These are phyloP conservation scores for Fusarium sp. DNA, from an alignment of 2,329 filamentous ascomycete genomes.

Conservation along the genomic window DNA sequence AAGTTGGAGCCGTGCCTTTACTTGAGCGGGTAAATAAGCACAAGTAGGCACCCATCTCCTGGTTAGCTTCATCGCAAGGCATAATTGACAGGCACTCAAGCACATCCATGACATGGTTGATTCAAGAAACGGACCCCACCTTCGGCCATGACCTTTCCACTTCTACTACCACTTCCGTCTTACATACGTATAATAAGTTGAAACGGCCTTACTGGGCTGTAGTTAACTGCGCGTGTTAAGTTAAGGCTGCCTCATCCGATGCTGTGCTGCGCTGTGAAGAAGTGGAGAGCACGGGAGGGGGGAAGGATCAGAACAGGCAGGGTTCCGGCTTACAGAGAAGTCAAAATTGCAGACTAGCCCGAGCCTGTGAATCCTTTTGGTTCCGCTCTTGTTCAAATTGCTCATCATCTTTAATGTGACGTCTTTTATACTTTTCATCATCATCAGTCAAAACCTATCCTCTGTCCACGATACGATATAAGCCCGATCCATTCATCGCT, in stretches of 20 bases:
- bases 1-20: background rate
- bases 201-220: slow-evolving; percentile 10
- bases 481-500: background rate
- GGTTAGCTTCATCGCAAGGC: slow-evolving; percentile 9
- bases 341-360: slow-evolving; percentile 1
- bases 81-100: slow-evolving; percentile 1
- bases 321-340: slow-evolving; percentile 6
- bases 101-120: slow-evolving; percentile 6
- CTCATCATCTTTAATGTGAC: slow-evolving; percentile 15
- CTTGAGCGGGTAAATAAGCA: background rate
- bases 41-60: background rate
- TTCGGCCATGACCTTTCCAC: background rate
- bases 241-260: slow-evolving; percentile 19
- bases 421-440: background rate
- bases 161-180: background rate
- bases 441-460: background rate
- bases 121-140: slow-evolving; percentile 26
- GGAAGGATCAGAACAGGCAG: slow-evolving; percentile 5
- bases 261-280: slow-evolving; percentile 1
- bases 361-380: background rate
- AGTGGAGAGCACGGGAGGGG: slow-evolving; percentile 5
- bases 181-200: background rate
- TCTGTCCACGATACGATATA: background rate
- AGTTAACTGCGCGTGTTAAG: slow-evolving; percentile 8
- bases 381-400: slow-evolving; percentile 1